Evolutionary conservation across 192 early-diverging fungal genomes (phyloP), one percentile per base, ranked within the genome.

Genomic region (Phlyctochytrium planicorne): DNA sequence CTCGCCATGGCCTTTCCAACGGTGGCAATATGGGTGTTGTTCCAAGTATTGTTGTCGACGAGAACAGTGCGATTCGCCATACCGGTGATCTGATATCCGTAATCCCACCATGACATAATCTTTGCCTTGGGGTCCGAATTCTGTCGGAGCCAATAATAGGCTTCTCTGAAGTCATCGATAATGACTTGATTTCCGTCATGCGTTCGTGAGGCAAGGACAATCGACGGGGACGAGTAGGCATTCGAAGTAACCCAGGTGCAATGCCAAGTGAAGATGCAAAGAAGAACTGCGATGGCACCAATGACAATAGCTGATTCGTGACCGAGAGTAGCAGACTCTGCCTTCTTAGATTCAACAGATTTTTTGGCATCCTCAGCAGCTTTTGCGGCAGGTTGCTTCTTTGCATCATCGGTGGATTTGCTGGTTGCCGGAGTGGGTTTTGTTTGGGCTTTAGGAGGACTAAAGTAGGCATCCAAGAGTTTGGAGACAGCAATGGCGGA

Each of bases 21-120:
- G 0, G 91, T 94, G 16, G 98, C 98, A 73, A 99, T 99, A 66
- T 99, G 98, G 1, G 98, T 99, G 87, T 99, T 99, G 89, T 99
- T 99, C 98, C 98, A 99, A 1, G 98, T 99, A 75, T 99, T 99
- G 87, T 99, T 99, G 82, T 99, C 98, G 24, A 99, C 98, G 32
- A 99, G 78, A 0, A 93, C 94, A 0, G 92, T 90, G 33, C 97
- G 87, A 76, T 99, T 94, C 20, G 97, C 92, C 94, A 99, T 97
- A 24, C 98, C 98, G 0, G 98, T 94, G 65, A 99, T 92, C 80
- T 99, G 98, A 81, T 99, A 99, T 0, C 98, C 98, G 73, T 99
- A 99, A 82, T 99, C 98, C 98, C 98, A 99, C 98, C 98, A 99
- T 12, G 95, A 93, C 80, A 98, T 89, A 62, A 99, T 89, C 80